Percentiles rank a stretch among this genome's conserved stretches.
Conservation (phyloP, 2,329 filamentous ascomycete species). For the Exophiala sideris region DNA sequence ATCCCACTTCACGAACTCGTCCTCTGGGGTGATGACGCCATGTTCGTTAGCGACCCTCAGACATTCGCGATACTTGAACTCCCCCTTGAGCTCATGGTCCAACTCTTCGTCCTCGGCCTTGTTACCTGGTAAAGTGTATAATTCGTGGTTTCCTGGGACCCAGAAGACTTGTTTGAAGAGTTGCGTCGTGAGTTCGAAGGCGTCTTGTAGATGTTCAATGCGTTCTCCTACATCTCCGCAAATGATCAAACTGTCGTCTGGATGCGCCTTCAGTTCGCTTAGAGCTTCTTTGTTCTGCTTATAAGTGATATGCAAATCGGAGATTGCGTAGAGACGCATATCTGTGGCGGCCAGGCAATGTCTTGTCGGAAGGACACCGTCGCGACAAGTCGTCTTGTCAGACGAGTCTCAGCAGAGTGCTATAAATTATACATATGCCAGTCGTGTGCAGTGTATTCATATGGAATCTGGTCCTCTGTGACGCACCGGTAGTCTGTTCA, state of each 20-base stretch:
- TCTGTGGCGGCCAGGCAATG: no score
- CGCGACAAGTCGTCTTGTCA: no score
- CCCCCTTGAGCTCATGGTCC: slow-evolving; percentile 41
- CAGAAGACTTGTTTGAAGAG: slow-evolving; percentile 37
- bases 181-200: slow-evolving; percentile 25
- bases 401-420: no score
- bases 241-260: slow-evolving; percentile 27
- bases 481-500: no score
- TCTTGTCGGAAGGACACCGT: no score
- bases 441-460: no score
- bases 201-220: slow-evolving; percentile 25
- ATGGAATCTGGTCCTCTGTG: no score
- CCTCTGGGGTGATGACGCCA: slow-evolving; percentile 56
- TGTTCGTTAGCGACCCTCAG: slow-evolving; percentile 51
- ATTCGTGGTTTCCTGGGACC: slow-evolving; percentile 58
- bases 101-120: slow-evolving; percentile 17
- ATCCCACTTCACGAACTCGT: slow-evolving; percentile 54
- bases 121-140: slow-evolving; percentile 48
- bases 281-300: slow-evolving; percentile 29
- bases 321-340: slow-evolving; percentile 29
- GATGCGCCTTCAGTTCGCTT: slow-evolving; percentile 21
- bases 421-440: no score
- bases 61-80: slow-evolving; percentile 55
- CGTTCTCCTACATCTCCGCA: slow-evolving; percentile 29
- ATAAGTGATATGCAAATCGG: slow-evolving; percentile 28